Base-by-base conservation (phyloP, 257 asterid genomes). In the Gynochthodes officinalis region DNA sequence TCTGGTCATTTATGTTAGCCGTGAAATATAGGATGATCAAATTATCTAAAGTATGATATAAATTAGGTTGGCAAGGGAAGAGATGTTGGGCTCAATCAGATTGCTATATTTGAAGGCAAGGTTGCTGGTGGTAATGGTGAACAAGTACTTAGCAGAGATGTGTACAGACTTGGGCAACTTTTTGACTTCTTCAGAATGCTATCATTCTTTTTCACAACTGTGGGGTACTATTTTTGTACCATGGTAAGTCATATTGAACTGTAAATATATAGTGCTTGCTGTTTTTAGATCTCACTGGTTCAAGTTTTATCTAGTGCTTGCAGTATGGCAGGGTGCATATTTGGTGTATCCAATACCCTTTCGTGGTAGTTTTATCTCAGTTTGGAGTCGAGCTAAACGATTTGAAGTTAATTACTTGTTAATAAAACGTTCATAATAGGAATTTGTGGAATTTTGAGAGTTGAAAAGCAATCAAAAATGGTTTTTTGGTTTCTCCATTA, bases 101-200 rank as follows among this genome's bases (percentile, higher is more conserved):
- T 94, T 76, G 98, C 99, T 61, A 72, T 94, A 63, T 94, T 94
- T 84, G 99, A 94, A 89, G 99, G 99, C n/a, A 94, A 90, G 82
- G 99, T 94, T 78, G 96, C 99, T 82, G 99, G 99, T 21, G 99
- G 99, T 59, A 94, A 94, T 78, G 99, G 99, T 63, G 99, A 94
- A 78, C 98, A 94, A 90, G 93, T 94, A 82, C 95, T 94, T 64
- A 94, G 99, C 72, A 87, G 99, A 84, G 99, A 94, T 77, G 84
- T 94, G 59, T 94, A 94, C 84, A 83, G 98, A 83, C 97, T 95
- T 81, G 99, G 99, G 52, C 97, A 95, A 88, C 98, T 87, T 76
- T 88, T 95, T 82, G 99, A 92, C 83, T 95, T 95, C 82, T 90
- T 95, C 83, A 83, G 98, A 84, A 95, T 90, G 99, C 83, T 95